Evolutionary conservation across 305 asterid genomes (phyloP).

Genomic region (Stenogyne calaminthoides): DNA sequence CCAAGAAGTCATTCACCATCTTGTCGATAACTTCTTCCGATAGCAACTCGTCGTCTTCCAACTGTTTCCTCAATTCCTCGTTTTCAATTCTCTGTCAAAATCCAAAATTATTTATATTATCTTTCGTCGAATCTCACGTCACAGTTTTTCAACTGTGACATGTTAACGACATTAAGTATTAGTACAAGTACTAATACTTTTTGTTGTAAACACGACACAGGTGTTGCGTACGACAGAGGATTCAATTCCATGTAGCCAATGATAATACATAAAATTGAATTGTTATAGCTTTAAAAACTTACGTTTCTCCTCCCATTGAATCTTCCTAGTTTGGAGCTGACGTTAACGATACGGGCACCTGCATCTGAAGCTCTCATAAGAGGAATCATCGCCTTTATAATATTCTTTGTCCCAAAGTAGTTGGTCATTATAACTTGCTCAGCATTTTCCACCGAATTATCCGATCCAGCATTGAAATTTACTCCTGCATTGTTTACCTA

Average conservation of each 20-base stretch:
- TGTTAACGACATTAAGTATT: no score
- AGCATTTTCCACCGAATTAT: constrained; percentile 70
- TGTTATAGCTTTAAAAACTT: constrained; percentile 22
- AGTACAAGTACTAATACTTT: no score
- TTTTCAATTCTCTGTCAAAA: constrained; percentile 66
- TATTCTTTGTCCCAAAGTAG: constrained; percentile 82
- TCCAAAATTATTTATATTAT: neutral
- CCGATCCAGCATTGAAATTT: constrained; percentile 74
- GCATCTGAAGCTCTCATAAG: constrained; percentile 68
- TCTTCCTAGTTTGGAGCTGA: constrained; percentile 84
- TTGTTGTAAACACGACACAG: no score
- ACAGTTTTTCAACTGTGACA: no score
- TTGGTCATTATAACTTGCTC: constrained; percentile 72
- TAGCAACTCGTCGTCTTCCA: constrained; percentile 59
- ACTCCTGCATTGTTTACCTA: constrained; percentile 97
- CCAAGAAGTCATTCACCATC: constrained; percentile 54
- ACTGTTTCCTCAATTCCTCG: constrained; percentile 56
- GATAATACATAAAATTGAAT: no score
- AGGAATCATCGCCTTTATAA: constrained; percentile 78
- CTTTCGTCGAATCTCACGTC: no score
- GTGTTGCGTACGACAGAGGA: no score
- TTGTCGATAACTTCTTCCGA: constrained; percentile 75
- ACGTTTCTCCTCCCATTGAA: constrained; percentile 78
- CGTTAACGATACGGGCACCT: constrained; percentile 85
- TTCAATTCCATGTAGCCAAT: no score